phyloP scores from a whole-genome alignment of 768 basidiomycete species.

The Panus rudis region DNA sequence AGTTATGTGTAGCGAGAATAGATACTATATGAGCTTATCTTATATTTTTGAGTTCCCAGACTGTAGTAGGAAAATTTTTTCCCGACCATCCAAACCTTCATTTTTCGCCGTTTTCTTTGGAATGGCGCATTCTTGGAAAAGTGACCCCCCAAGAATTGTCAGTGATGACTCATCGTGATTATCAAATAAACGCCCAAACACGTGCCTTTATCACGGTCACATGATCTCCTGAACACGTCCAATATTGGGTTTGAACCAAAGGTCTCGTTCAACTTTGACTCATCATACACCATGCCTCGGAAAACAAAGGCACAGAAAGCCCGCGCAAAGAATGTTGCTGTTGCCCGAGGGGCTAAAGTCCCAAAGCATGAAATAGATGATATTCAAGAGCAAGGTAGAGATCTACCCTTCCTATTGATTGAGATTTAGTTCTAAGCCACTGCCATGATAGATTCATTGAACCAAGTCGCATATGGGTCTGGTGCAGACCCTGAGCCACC shows the following conservation, averaged over 20 bases:
- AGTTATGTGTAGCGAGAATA: too few species aligned
- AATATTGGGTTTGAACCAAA: too few species aligned
- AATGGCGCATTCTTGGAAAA: not conserved
- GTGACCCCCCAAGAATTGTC: not conserved
- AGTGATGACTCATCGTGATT: not conserved
- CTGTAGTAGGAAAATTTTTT: not conserved
- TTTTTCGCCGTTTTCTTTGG: too few species aligned
- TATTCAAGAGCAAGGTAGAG: not conserved
- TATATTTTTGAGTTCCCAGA: not conserved
- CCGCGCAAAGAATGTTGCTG: not conserved
- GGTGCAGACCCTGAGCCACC: too few species aligned
- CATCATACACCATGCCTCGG: too few species aligned
- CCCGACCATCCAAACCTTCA: not conserved
- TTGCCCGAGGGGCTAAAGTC: not conserved
- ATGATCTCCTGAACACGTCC: too few species aligned
- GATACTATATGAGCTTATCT: not conserved
- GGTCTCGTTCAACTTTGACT: not conserved
- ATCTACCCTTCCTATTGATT: too few species aligned
- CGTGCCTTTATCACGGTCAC: too few species aligned
- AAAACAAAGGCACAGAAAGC: not conserved
- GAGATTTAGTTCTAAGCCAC: too few species aligned
- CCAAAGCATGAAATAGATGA: not conserved
- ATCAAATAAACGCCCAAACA: not conserved
- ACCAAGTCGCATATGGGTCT: too few species aligned
- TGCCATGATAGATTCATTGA: too few species aligned